Evolutionary conservation across 148 eudicot genomes (phyloP).

Genomic region (Hydrangea macrophylla): DNA sequence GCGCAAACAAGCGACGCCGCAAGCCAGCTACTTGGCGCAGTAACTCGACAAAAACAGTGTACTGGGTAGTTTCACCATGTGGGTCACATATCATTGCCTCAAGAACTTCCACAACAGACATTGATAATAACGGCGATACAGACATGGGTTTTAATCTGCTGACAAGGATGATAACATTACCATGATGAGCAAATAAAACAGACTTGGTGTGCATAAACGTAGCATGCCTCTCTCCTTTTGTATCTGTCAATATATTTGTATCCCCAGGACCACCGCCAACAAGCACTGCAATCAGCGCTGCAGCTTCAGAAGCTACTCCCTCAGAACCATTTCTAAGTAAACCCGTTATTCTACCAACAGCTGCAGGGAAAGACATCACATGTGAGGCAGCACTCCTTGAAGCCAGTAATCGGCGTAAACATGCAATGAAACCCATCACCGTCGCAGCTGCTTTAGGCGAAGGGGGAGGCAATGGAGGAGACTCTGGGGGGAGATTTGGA

Average conservation of each 20-base stretch:
- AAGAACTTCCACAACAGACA: slow-evolving; percentile 89
- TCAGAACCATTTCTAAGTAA: slow-evolving; percentile 95
- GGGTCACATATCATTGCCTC: slow-evolving; percentile 99
- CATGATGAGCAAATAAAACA: slow-evolving; percentile 76
- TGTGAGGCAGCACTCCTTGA: slow-evolving; percentile 96
- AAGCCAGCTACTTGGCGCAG: slow-evolving; percentile 93
- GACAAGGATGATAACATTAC: slow-evolving; percentile 66
- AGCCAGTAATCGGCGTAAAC: slow-evolving; percentile 80
- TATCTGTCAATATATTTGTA: slow-evolving; percentile 58
- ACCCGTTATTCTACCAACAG: slow-evolving; percentile 98
- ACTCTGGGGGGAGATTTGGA: slow-evolving; percentile 89
- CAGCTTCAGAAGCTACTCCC: slow-evolving; percentile 91
- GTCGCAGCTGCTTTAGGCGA: slow-evolving; percentile 99
- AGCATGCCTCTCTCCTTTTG: slow-evolving; percentile 95
- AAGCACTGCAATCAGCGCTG: slow-evolving; percentile 79
- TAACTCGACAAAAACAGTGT: slow-evolving; percentile 87
- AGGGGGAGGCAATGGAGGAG: slow-evolving; percentile 92
- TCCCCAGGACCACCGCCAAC: slow-evolving; percentile 97
- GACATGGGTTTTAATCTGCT: slow-evolving; percentile 90
- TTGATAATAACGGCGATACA: slow-evolving; percentile 87
- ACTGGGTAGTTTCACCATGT: slow-evolving; percentile 95
- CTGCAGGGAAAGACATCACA: slow-evolving; percentile 96
- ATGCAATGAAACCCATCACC: slow-evolving; percentile 79
- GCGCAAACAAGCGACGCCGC: slow-evolving; percentile 82
- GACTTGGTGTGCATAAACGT: slow-evolving; percentile 92